Evolutionary conservation across 208 protist genomes (phyloP).

Genomic region (Herpetomonas samuelpessoai): DNA sequence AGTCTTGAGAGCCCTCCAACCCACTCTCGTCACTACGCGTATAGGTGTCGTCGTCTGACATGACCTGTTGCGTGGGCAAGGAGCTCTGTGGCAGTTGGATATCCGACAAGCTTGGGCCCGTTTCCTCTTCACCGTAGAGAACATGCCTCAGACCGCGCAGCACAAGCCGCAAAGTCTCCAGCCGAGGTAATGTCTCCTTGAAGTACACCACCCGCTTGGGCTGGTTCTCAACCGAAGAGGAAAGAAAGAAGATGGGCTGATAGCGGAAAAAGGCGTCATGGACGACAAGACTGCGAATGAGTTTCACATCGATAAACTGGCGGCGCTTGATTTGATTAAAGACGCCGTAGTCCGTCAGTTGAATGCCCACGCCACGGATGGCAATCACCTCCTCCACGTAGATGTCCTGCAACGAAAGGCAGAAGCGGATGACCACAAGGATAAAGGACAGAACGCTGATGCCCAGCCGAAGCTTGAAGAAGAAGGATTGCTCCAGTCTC

Average conservation of each 20-base stretch:
- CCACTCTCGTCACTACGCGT: conserved; percentile 10
- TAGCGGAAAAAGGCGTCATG: conserved; percentile 83
- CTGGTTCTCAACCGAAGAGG: conserved; percentile 70
- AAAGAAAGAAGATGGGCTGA: conserved; percentile 81
- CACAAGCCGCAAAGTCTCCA: conserved; percentile 62
- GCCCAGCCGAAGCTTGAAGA: neutral
- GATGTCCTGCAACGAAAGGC: conserved; percentile 11
- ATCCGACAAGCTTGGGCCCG: conserved; percentile 48
- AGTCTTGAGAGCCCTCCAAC: conserved; percentile 7
- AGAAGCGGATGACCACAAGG: conserved; percentile 15
- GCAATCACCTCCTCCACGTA: conserved; percentile 77
- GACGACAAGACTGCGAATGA: conserved; percentile 73
- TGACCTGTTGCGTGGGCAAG: conserved; percentile 1
- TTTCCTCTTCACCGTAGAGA: conserved; percentile 70
- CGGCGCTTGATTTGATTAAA: conserved; percentile 45
- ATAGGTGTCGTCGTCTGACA: conserved; percentile 8
- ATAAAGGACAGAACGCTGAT: conserved; percentile 10
- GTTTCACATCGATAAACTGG: conserved; percentile 59
- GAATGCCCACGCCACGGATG: conserved; percentile 76
- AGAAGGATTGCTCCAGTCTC: neutral
- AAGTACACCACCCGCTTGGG: conserved; percentile 62
- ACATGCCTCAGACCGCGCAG: conserved; percentile 69
- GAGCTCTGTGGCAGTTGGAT: conserved; percentile 28
- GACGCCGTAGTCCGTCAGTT: conserved; percentile 65
- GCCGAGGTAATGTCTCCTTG: conserved; percentile 66